A percentile compares a stretch with the other conserved stretches of the same genome.
phyloP scores from a whole-genome alignment of 192 early-diverging fungal species.

The Phlyctochytrium planicorne region DNA sequence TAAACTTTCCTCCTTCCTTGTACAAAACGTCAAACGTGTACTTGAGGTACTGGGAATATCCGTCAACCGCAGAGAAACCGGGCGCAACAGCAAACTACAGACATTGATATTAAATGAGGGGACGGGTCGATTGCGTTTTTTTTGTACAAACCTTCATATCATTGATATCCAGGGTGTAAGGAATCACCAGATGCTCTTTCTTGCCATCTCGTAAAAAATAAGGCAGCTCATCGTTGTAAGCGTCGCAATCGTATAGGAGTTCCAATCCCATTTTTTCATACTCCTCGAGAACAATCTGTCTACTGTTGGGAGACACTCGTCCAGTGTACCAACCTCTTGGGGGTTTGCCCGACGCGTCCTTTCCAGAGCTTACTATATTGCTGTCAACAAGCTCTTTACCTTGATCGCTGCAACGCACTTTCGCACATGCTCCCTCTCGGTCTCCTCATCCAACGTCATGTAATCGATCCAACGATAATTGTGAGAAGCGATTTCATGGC shows the following conservation, averaged over 20 bases:
- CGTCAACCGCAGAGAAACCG: constrained; percentile 48
- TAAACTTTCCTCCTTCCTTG: constrained; percentile 52
- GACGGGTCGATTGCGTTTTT: too few relatives aligned
- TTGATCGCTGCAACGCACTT: constrained; percentile 35
- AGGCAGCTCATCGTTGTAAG: constrained; percentile 57
- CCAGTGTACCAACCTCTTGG: constrained; percentile 57
- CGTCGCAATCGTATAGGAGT: constrained; percentile 54
- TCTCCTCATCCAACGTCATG: constrained; percentile 14
- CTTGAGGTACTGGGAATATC: constrained; percentile 49
- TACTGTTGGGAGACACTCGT: constrained; percentile 35
- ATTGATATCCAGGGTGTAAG: constrained; percentile 52
- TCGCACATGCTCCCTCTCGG: constrained; percentile 37
- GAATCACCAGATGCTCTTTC: constrained; percentile 42
- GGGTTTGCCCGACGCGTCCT: constrained; percentile 33
- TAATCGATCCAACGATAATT: constrained; percentile 46
- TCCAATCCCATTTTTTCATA: constrained; percentile 37
- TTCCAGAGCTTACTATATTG: too few relatives aligned
- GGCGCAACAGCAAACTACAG: constrained; percentile 34
- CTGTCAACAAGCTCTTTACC: too few relatives aligned
- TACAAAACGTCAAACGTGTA: constrained; percentile 49
- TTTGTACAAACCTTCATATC: constrained; percentile 56
- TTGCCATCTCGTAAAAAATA: constrained; percentile 35
- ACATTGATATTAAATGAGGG: neutral
- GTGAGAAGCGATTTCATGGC: constrained; percentile 55
- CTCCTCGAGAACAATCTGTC: constrained; percentile 38